phyloP scores from a whole-genome alignment of 306 rosid genomes.

The Clitoria ternatea region DNA sequence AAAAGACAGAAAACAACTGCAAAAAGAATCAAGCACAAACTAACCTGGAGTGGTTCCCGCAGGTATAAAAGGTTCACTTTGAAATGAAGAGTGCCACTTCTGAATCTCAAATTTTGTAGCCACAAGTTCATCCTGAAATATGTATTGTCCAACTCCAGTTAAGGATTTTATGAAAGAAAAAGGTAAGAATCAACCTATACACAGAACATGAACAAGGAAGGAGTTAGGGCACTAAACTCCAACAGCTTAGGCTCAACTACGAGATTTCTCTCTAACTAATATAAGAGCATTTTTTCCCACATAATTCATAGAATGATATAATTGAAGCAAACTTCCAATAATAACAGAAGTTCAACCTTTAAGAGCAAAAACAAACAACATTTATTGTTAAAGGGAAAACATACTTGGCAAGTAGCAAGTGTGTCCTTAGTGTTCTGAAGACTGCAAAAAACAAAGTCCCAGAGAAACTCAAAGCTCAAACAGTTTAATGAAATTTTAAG shows the following conservation, averaged over 20 bases:
- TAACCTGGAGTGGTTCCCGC: slow-evolving; percentile 71
- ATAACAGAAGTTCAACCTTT: background rate
- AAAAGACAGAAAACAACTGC: background rate
- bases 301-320: background rate
- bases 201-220: background rate
- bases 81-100: slow-evolving; percentile 74
- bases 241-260: background rate
- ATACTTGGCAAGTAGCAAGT: slow-evolving; percentile 70
- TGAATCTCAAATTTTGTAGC: slow-evolving; percentile 70
- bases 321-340: background rate
- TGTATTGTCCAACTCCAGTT: slow-evolving; percentile 9
- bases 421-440: slow-evolving; percentile 67
- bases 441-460: slow-evolving; percentile 49
- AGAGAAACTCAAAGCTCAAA: background rate
- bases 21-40: slow-evolving; percentile 25
- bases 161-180: background rate
- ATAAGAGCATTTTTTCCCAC: background rate
- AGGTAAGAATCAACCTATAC: background rate
- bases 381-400: slow-evolving; percentile 28
- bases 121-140: slow-evolving; percentile 69
- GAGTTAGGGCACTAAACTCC: background rate
- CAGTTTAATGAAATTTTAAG: background rate
- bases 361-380: background rate
- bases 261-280: slow-evolving; percentile 8
- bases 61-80: slow-evolving; percentile 66